Conservation (phyloP, 257 asterid species). For the Solanum appendiculatum region DNA sequence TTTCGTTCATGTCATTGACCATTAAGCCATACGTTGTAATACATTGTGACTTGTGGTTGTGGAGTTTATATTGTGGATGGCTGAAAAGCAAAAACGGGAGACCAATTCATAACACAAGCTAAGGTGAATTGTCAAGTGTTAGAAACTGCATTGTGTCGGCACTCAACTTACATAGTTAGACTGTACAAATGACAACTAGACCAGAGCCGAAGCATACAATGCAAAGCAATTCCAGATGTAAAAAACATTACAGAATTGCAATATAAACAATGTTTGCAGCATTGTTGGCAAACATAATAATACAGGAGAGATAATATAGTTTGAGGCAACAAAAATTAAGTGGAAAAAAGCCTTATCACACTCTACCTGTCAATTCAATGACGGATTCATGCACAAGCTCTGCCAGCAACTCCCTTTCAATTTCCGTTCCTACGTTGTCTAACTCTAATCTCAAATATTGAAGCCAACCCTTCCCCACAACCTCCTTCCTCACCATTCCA, state of each 20-base stretch:
- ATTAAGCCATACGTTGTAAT: background rate
- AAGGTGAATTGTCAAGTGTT: background rate
- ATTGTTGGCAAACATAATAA: constrained; percentile 15
- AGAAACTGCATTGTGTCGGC: background rate
- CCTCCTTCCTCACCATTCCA: constrained; percentile 62
- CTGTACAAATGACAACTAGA: background rate
- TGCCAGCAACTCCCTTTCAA: constrained; percentile 61
- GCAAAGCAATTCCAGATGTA: background rate
- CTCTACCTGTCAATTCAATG: constrained; percentile 48
- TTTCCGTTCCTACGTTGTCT: constrained; percentile 51
- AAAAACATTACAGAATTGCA: background rate
- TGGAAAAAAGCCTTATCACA: constrained; percentile 13
- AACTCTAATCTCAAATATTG: constrained; percentile 42
- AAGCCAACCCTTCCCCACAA: constrained; percentile 61
- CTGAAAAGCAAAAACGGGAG: background rate
- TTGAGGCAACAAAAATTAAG: background rate
- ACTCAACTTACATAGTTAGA: background rate
- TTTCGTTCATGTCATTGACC: background rate
- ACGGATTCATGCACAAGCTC: constrained; percentile 59
- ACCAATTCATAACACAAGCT: background rate
- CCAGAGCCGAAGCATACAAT: background rate
- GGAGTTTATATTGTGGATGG: background rate
- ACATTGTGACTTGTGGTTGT: background rate
- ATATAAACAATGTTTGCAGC: constrained; percentile 1
- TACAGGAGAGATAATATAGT: constrained; percentile 12